These are phyloP conservation scores for Datisca glomerata DNA, from an alignment of 306 rosid genomes.

Conservation along the genomic window DNA sequence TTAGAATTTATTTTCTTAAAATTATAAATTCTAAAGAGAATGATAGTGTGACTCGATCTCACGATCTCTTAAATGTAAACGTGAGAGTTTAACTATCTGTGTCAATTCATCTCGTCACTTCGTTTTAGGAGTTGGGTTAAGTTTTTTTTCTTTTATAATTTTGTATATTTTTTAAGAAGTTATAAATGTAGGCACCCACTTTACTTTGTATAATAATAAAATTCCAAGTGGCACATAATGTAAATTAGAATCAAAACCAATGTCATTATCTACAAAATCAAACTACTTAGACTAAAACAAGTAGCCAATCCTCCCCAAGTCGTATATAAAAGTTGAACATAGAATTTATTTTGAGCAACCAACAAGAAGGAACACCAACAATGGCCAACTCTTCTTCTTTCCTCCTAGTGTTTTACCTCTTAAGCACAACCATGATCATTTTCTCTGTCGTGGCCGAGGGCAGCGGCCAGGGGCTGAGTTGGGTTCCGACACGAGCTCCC, in stretches of 20 bases:
- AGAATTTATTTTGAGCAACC: neutral
- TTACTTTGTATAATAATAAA: neutral
- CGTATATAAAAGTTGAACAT: neutral
- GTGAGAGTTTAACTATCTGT: neutral
- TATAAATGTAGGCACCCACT: no score
- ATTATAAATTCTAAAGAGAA: no score
- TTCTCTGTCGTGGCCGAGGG: neutral
- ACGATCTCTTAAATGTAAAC: neutral
- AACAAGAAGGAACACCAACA: conserved; percentile 4
- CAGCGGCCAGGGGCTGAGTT: conserved; percentile 17
- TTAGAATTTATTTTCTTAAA: conserved; percentile 10
- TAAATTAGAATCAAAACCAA: conserved; percentile 6
- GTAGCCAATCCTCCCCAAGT: neutral
- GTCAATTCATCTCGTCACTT: neutral
- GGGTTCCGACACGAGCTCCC: conserved; percentile 22
- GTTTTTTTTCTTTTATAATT: neutral
- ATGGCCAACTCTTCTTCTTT: conserved; percentile 25
- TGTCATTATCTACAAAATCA: conserved; percentile 12
- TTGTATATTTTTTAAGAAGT: no score
- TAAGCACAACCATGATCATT: conserved; percentile 12
- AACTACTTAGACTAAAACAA: conserved; percentile 6
- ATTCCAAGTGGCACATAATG: neutral
- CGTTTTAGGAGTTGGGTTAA: neutral
- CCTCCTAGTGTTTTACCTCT: conserved; percentile 15
- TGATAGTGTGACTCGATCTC: no score